Base-by-base conservation (phyloP, 768 basidiomycete genomes). In the Mycena albidolilacea region DNA sequence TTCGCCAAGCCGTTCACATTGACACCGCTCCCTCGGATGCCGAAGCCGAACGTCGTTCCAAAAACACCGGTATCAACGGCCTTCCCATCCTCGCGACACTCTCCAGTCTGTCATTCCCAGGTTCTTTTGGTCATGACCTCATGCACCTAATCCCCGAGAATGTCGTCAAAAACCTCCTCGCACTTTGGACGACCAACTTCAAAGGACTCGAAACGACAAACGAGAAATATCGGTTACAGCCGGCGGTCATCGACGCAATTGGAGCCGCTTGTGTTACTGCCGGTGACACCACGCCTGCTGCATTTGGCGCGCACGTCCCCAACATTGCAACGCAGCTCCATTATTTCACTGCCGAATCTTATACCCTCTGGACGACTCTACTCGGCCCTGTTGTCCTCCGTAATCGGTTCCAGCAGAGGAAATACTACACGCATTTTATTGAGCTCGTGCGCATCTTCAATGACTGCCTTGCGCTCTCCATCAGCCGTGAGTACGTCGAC, bases 401-500 rank as follows among this genome's bases (percentile, higher is more conserved):
- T 43, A 43, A 43, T 43, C 41, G 12, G 41, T 43, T 43, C 12
- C 41, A 43, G 41, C 41, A 43, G 39, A 50, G 17, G 38, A 54
- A 55, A 7, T 65, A 65, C 52, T 65, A 65, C 64, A 55, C 6
- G 10, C 64, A 65, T 10, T 65, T 65, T 38, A 55, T 65, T 1
- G 50, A 65, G n/a, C 6, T 65, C 1, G 38, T 65, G 14, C 35
- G 48, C 7, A 64, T 64, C 35, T 52, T 54, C 63, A 64, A 64
- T 23, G 63, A 64, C 38, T 64, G 63, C 41, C 41, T 43, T 43
- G 41, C 12, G 4, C 41, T 43, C 41, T 43, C 41, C 41, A 43
- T 43, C 4, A 39, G 50, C 37, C 65, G 65, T 5, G 65, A 67
- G 5, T 67, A 67, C 41, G 65, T 67, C 30, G 65, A 67, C 39